Evolutionary conservation across 2,329 filamentous ascomycete species (phyloP), one percentile per base, ranked within the genome.

Genomic region (Rhynchosporium graminicola): DNA sequence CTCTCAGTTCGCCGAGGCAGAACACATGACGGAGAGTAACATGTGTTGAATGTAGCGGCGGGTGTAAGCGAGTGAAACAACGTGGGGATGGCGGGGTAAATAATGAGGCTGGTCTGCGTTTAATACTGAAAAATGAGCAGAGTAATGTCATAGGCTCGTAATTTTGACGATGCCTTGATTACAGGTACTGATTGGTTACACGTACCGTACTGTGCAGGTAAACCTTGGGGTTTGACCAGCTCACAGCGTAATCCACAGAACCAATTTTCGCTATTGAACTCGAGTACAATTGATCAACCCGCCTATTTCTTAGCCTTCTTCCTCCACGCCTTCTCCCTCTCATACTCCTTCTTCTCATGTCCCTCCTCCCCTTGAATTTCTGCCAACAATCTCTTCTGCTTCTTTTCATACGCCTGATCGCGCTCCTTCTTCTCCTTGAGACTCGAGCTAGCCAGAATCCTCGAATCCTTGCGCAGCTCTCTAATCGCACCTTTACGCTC

Each of bases 351-450:
- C 48, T 86, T 83, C 76, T 95, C 93, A 63, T 83, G 81, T 1
- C 94, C 94, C 76, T 97, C 95, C 79, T 97, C 90, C 69, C 89
- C 91, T 79, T 99, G 94, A 71, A 99, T 97, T 83, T 97, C 93
- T 9, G 93, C 91, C 70, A 98, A 87, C 64, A 99, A 81, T 68
- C 89, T 86, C 82, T 89, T 91, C 81, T 94, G 96, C 83, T 98
- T 98, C 82, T 90, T 91, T 82, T 98, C 94, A 81, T 99, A 98
- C 68, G 91, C 92, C 62, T 85, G 86, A 80, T 98, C 95, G 79
- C 87, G 88, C 79, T 91, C 90, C 83, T 93, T 97, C 87, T 98
- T 98, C 80, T 96, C 83, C 71, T 86, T 85, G 72, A 99, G 81
- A 77, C 91, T 90, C 83, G 97, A 93, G 69, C 94, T 83, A 40